Base-by-base conservation (phyloP, 139 green algal genomes). In the Trebouxia sp. region DNA sequence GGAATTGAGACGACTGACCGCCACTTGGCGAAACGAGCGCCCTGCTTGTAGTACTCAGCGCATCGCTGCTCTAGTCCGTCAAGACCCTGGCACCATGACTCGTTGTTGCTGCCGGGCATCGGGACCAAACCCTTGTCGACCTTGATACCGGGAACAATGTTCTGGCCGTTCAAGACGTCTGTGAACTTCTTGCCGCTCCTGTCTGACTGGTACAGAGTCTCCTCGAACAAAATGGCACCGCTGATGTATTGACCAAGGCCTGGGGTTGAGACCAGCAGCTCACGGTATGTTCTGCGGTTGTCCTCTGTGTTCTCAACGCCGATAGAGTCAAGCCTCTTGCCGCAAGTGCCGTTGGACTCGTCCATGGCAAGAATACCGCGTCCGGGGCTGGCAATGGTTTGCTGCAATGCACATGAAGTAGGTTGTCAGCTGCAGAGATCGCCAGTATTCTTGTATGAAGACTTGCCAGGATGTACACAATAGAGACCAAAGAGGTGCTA, bases 271-370 rank as follows among this genome's bases (percentile, higher is more conserved):
- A 97, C 80, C 78, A 99, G 94, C 76, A 99, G 91, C 89, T 98
- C 93, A 77, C 96, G 94, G 95, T 99, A 99, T 37, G 82, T 87
- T 78, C 93, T 95, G 70, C 97, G 92, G 95, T 99, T 99, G 78
- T 95, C 92, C 93, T 98, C 97, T 69, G 96, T 99, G 94, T 99
- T 99, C 88, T 99, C 95, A 53, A 99, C 89, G 82, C 93, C 96
- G 74, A 99, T 97, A 82, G 91, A 96, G 79, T 98, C 95, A 80
- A 99, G 92, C 77, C 97, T 92, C 93, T 94, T 94, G 80, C 95
- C 95, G 87, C 92, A 97, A 82, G 97, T 99, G 85, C 92, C 97
- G 89, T 99, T 99, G 86, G 97, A 99, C 94, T 99, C 97, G 81
- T 99, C 97, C 93, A 97, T 97, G 70, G 95, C 97, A 77, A 99